Percentiles rank a stretch among this genome's conserved stretches.
phyloP scores from a whole-genome alignment of 1,139 yeast species.

The Yamadazyma atmosphaerica region DNA sequence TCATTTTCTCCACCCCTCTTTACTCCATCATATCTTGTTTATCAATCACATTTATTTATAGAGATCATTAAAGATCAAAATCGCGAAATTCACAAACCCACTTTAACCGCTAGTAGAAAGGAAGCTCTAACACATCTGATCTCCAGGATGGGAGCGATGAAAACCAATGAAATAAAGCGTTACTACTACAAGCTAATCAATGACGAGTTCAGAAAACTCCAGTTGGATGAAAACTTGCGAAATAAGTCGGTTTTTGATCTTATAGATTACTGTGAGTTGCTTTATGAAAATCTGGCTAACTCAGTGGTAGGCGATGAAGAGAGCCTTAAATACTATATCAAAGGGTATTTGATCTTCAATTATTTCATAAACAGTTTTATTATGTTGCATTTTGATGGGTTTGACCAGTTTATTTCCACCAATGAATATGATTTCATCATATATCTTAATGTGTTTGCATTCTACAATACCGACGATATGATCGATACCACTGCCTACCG shows the following conservation, averaged over 20 bases:
- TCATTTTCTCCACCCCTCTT: no score
- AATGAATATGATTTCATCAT: constrained; percentile 45
- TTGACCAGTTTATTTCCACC: constrained; percentile 40
- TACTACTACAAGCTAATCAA: constrained; percentile 31
- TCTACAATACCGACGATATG: constrained; percentile 35
- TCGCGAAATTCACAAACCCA: not conserved
- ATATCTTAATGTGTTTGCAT: constrained; percentile 45
- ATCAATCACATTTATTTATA: no score
- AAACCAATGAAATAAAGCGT: constrained; percentile 15
- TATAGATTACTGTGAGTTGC: constrained; percentile 40
- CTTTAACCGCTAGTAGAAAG: not conserved
- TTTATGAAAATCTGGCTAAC: constrained; percentile 32
- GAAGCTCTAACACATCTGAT: not conserved
- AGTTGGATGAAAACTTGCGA: constrained; percentile 30
- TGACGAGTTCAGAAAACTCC: constrained; percentile 39
- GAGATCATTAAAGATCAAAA: no score
- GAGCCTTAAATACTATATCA: constrained; percentile 29
- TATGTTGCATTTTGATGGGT: constrained; percentile 46
- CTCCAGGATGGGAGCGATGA: not conserved
- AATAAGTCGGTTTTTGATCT: constrained; percentile 43
- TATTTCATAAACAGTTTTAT: constrained; percentile 46
- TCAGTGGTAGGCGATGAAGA: constrained; percentile 19
- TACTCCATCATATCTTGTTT: no score
- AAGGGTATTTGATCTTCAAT: constrained; percentile 44
- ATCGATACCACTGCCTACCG: constrained; percentile 22